Conservation (phyloP, 176 grass and related monocot genomes). For the Chrysopogon serrulatus region DNA sequence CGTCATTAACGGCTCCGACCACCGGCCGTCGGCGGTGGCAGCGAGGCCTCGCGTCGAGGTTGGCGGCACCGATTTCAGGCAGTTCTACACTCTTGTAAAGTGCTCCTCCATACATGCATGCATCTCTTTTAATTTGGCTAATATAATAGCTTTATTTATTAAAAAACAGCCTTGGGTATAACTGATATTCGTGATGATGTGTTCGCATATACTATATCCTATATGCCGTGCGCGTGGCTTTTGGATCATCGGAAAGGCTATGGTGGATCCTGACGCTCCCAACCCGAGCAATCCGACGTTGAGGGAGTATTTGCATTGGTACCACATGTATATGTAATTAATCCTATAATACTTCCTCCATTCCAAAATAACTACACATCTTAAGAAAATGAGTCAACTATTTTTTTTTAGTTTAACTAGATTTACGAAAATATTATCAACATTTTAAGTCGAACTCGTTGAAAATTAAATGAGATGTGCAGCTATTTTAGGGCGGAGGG, state of each 20-base stretch:
- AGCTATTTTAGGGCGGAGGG: no score
- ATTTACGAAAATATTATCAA: no score
- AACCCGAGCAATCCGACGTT: slow-evolving; percentile 58
- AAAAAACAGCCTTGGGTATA: neutral
- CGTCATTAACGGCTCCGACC: slow-evolving; percentile 24
- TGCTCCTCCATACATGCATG: neutral
- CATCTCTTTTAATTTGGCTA: neutral
- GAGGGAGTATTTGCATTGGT: slow-evolving; percentile 79
- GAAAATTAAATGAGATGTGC: no score
- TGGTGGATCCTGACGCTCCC: slow-evolving; percentile 75
- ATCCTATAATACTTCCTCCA: no score
- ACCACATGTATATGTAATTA: neutral
- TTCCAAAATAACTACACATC: no score
- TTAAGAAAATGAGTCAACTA: no score
- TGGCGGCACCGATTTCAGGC: slow-evolving; percentile 43
- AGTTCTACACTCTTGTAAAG: slow-evolving; percentile 49
- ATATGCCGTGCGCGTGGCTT: neutral
- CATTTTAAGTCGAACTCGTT: no score
- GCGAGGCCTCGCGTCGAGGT: slow-evolving; percentile 52
- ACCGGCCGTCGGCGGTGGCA: slow-evolving; percentile 43
- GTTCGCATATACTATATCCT: neutral
- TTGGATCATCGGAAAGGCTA: slow-evolving; percentile 24
- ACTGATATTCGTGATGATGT: neutral
- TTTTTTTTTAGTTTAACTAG: no score
- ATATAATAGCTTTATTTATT: neutral